Base-by-base conservation (phyloP, 495 filamentous ascomycete species). In the Rhypophila decipiens region DNA sequence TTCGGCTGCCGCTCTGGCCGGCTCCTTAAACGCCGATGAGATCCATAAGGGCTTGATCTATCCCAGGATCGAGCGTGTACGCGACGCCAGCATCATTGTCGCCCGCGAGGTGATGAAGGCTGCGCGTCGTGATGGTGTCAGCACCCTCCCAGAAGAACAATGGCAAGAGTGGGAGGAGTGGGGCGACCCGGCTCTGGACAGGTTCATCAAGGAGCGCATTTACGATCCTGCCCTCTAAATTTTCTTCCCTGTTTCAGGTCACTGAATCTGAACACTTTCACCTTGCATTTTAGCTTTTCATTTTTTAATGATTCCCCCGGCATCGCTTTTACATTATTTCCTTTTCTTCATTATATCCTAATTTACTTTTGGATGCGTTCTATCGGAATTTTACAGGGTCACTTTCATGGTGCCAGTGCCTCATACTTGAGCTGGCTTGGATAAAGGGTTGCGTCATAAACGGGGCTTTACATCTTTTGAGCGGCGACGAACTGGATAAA, bases 71-170 rank as follows among this genome's bases (percentile, higher is more conserved):
- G 81, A 83, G 57, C 86, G 93, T 37, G 95, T 98, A 51, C 79
- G 93, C 23, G 85, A 96, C 21, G 91, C 95, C 54, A 89, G 82
- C 65, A 79, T 96, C 41, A 69, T 86, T 31, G 91, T 98, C 27
- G 85, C 90, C 15, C 83, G 89, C 23, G 86, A 88, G 60, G 93
- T 98, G 50, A 96, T 98, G 76, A 89, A 90, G 58, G 83, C 87
- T 17, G 89, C 93, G 9, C 86, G 76, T 10, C 60, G 73, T 21
- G 75, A 78, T 35, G 76, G 76, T 36, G 76, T 80, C 43, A 74
- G 70, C 57, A 47, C 42, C 29, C 63, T 80, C 9, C 69, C 74
- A 23, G 86, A 95, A 63, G 73, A 79, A 44, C 83, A 81, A 55
- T 84, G 85, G 65, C 75, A 88, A n/a, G 87, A 94, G 65, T 87